Conservation (phyloP, 768 basidiomycete genomes). For the Naganishia randhawae region DNA sequence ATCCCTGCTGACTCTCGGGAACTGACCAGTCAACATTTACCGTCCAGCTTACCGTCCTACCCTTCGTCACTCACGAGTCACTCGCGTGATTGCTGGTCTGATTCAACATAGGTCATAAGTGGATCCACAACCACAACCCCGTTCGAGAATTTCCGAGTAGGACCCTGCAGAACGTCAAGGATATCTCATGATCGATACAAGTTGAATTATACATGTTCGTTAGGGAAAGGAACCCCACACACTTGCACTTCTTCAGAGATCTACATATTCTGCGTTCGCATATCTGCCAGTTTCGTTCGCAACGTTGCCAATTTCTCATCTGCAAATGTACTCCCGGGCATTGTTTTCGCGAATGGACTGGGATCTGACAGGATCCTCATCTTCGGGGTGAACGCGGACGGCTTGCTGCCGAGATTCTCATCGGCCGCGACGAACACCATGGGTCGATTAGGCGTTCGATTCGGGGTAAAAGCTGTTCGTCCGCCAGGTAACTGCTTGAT, state of each 20-base stretch:
- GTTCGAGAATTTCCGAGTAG: too few relatives aligned
- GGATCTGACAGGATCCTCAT: constrained; percentile 21
- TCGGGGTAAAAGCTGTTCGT: constrained; percentile 17
- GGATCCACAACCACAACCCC: too few relatives aligned
- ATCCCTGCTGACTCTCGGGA: too few relatives aligned
- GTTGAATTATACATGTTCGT: background rate
- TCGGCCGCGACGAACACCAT: constrained; percentile 10
- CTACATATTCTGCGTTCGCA: constrained; percentile 38
- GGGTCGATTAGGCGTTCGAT: constrained; percentile 13
- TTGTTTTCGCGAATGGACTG: background rate
- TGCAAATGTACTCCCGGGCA: constrained; percentile 2
- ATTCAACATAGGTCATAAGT: too few relatives aligned
- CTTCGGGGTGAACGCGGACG: constrained; percentile 12
- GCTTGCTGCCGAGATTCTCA: constrained; percentile 13
- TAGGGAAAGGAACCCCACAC: background rate
- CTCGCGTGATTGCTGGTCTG: too few relatives aligned
- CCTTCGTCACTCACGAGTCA: too few relatives aligned
- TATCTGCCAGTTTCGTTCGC: constrained; percentile 46
- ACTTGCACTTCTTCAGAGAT: too few relatives aligned
- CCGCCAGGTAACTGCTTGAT: constrained; percentile 12
- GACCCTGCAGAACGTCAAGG: background rate
- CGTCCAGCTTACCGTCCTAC: too few relatives aligned
- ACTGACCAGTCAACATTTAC: too few relatives aligned
- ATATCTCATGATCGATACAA: background rate
- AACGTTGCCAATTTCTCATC: constrained; percentile 28